Conservation (phyloP, 2,329 filamentous ascomycete genomes). For the Paracamarosporium sp. region DNA sequence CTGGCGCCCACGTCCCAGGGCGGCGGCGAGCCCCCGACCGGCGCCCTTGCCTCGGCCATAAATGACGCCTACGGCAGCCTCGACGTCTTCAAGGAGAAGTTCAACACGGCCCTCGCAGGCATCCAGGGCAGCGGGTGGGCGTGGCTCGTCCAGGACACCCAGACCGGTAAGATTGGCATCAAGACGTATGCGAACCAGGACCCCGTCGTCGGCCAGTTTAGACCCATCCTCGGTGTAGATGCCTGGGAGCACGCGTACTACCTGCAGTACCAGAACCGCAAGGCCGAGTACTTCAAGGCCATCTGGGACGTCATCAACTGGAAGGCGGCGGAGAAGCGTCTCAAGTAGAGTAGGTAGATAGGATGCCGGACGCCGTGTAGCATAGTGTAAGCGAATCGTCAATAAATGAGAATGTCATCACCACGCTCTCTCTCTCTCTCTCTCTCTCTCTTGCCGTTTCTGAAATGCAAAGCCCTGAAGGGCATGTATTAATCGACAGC, state of each 20-base stretch:
- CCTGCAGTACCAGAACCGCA: slow-evolving; percentile 95
- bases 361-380: slow-evolving; percentile 4
- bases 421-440: not conserved
- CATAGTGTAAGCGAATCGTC: slow-evolving; percentile 6
- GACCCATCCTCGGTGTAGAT: slow-evolving; percentile 86
- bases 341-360: too few relatives aligned
- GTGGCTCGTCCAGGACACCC: slow-evolving; percentile 68
- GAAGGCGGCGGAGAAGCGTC: slow-evolving; percentile 84
- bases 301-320: slow-evolving; percentile 98
- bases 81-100: slow-evolving; percentile 66
- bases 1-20: slow-evolving; percentile 71
- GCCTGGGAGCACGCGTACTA: slow-evolving; percentile 98
- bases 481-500: not conserved
- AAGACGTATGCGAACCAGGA: slow-evolving; percentile 87
- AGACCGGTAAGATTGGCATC: slow-evolving; percentile 66
- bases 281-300: slow-evolving; percentile 92
- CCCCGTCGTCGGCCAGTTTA: slow-evolving; percentile 81
- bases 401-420: not conserved
- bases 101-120: slow-evolving; percentile 68
- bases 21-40: slow-evolving; percentile 68
- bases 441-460: too few relatives aligned
- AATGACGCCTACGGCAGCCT: slow-evolving; percentile 65
- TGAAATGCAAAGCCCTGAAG: not conserved
- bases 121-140: slow-evolving; percentile 72
- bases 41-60: slow-evolving; percentile 64